A percentile compares a stretch with the other conserved stretches of the same genome.
Conservation (phyloP, 148 eudicot genomes). For the Cornus controversa region DNA sequence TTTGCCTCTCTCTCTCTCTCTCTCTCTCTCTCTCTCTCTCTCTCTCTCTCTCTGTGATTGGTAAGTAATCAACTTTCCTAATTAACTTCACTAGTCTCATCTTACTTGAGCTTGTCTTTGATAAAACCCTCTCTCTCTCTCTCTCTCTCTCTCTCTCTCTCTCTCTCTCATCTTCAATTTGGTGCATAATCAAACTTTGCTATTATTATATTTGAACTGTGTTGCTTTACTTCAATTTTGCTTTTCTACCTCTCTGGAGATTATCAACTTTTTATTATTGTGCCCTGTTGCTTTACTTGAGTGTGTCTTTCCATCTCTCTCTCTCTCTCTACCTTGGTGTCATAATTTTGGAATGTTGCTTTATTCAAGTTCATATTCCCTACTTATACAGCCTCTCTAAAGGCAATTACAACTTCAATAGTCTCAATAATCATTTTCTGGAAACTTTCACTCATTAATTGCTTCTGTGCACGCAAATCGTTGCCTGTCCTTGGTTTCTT, state of each 20-base stretch:
- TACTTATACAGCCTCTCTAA: slow-evolving; percentile 1
- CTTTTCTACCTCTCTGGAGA: background rate
- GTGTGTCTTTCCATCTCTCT: slow-evolving; percentile 5
- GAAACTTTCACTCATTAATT: background rate
- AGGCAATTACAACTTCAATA: background rate
- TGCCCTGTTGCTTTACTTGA: slow-evolving; percentile 6
- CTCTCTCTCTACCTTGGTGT: background rate
- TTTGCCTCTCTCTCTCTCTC: too few species aligned
- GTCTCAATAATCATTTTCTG: background rate
- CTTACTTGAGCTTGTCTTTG: too few species aligned
- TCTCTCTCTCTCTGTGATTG: background rate
- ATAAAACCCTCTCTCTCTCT: background rate
- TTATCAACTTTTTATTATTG: background rate
- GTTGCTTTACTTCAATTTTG: background rate
- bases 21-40: too few species aligned
- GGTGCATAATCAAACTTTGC: background rate
- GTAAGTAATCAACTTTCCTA: slow-evolving; percentile 9
- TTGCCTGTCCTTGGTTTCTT: background rate
- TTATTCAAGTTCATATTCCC: slow-evolving; percentile 5
- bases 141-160: background rate
- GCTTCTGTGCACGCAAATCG: background rate
- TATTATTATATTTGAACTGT: background rate
- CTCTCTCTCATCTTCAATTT: slow-evolving; percentile 5
- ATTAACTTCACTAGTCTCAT: background rate
- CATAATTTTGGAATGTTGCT: slow-evolving; percentile 25